Evolutionary conservation across 495 filamentous ascomycete species (phyloP).

Genomic region (Lasiosphaeria miniovina): DNA sequence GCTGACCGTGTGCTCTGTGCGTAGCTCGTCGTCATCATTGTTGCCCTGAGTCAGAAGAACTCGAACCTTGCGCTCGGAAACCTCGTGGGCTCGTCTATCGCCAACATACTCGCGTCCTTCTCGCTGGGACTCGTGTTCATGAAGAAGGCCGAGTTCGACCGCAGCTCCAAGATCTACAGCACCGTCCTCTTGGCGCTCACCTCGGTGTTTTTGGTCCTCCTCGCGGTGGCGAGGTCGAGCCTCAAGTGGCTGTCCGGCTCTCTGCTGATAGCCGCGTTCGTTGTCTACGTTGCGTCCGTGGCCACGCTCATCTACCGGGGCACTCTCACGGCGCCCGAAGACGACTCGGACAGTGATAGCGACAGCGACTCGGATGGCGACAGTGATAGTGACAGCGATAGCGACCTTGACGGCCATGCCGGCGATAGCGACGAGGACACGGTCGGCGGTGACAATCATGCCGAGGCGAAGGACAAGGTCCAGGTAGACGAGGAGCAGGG

Average conservation of each 20-base stretch:
- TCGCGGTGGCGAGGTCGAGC: slow-evolving; percentile 29
- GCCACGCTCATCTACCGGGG: slow-evolving; percentile 45
- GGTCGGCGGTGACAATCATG: slow-evolving; percentile 21
- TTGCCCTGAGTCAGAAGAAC: slow-evolving; percentile 43
- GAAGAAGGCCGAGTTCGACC: slow-evolving; percentile 36
- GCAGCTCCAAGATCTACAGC: slow-evolving; percentile 49
- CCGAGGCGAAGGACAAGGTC: neutral
- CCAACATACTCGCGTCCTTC: slow-evolving; percentile 57
- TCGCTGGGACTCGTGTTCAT: slow-evolving; percentile 50
- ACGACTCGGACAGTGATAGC: slow-evolving; percentile 18
- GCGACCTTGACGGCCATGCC: slow-evolving; percentile 4
- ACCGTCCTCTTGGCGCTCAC: slow-evolving; percentile 39
- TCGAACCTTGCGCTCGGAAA: slow-evolving; percentile 54
- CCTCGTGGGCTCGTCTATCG: slow-evolving; percentile 53
- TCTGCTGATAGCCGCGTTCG: slow-evolving; percentile 43
- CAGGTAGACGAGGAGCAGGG: slow-evolving; percentile 13
- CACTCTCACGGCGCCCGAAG: slow-evolving; percentile 35
- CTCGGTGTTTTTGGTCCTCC: slow-evolving; percentile 30
- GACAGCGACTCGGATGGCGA: slow-evolving; percentile 36
- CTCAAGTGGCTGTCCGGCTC: slow-evolving; percentile 34
- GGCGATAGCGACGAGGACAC: slow-evolving; percentile 31
- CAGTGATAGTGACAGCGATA: slow-evolving; percentile 21
- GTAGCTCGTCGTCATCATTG: slow-evolving; percentile 53
- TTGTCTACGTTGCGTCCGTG: slow-evolving; percentile 47
- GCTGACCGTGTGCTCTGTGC: neutral